phyloP scores from a whole-genome alignment of 2,329 filamentous ascomycete species.

The Diplodia scrobiculata region DNA sequence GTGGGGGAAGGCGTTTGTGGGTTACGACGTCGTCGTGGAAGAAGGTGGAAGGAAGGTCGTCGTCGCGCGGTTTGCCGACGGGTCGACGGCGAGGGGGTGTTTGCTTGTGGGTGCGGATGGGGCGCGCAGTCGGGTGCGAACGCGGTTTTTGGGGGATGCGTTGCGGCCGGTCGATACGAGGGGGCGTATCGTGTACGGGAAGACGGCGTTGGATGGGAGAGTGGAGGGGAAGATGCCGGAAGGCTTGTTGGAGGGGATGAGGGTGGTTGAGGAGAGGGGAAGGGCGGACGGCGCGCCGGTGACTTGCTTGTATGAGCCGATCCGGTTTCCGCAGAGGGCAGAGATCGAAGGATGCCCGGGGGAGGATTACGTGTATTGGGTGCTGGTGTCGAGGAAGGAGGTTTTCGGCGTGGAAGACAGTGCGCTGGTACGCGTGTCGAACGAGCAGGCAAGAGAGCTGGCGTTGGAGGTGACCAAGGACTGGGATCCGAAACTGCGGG shows the following conservation, averaged over 20 bases:
- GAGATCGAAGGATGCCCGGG: constrained; percentile 30
- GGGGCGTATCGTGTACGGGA: constrained; percentile 47
- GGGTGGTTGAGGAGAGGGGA: constrained; percentile 30
- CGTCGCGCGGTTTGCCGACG: constrained; percentile 29
- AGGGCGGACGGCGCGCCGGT: constrained; percentile 22
- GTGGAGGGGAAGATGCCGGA: constrained; percentile 31
- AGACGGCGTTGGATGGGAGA: constrained; percentile 42
- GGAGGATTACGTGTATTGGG: constrained; percentile 46
- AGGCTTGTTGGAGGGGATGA: constrained; percentile 37
- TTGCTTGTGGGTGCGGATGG: constrained; percentile 32
- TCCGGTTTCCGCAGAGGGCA: constrained; percentile 33
- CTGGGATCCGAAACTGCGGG: constrained; percentile 31
- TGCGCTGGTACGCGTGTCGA: constrained; percentile 24
- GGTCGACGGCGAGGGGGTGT: constrained; percentile 18
- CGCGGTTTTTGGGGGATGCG: constrained; percentile 42
- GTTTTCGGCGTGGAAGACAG: constrained; percentile 29
- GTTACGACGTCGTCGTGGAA: background rate
- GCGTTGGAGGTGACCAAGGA: constrained; percentile 31
- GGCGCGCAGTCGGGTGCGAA: constrained; percentile 42
- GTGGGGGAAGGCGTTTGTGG: constrained; percentile 10
- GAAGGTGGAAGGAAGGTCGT: background rate
- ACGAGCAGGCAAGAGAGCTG: constrained; percentile 29
- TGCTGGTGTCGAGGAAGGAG: constrained; percentile 34
- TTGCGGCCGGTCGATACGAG: constrained; percentile 45
- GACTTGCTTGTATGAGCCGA: constrained; percentile 35